Percentiles rank a stretch among this genome's conserved stretches.
phyloP scores from a whole-genome alignment of 2,329 filamentous ascomycete genomes.

The Alternaria solani region DNA sequence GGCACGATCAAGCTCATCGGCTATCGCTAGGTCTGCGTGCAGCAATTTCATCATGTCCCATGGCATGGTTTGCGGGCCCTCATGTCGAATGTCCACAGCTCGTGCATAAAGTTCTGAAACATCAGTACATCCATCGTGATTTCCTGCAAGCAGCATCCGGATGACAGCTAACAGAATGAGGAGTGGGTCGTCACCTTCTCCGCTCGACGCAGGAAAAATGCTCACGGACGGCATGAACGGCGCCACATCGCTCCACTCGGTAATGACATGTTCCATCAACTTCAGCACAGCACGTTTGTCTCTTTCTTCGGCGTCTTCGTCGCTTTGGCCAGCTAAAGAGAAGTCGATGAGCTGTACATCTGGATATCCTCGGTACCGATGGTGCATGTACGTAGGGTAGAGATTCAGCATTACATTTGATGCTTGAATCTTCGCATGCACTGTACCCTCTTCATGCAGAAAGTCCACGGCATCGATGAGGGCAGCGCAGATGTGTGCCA shows the following conservation, averaged over 20 bases:
- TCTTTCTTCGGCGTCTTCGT: background rate
- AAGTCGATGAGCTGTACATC: constrained; percentile 21
- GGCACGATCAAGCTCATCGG: background rate
- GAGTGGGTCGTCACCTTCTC: background rate
- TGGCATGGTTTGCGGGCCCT: constrained; percentile 12
- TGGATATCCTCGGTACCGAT: constrained; percentile 22
- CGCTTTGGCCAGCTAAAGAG: background rate
- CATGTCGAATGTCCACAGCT: constrained; percentile 10
- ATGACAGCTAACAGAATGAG: background rate
- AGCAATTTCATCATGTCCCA: constrained; percentile 3
- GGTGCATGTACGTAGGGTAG: constrained; percentile 8
- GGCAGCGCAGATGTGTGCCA: constrained; percentile 22
- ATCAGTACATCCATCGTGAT: background rate
- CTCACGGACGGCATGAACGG: background rate
- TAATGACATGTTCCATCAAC: constrained; percentile 12
- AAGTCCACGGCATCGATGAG: constrained; percentile 16
- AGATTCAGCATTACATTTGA: constrained; percentile 18
- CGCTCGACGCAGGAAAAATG: too few relatives aligned
- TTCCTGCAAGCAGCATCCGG: background rate
- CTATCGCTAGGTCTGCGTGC: constrained; percentile 18
- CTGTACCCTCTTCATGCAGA: constrained; percentile 11
- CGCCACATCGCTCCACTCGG: constrained; percentile 12
- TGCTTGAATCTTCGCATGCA: constrained; percentile 8
- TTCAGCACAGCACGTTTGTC: constrained; percentile 11
- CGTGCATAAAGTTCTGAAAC: background rate